These are phyloP conservation scores for Zarea fungicola DNA, from an alignment of 2,329 filamentous ascomycete species.

Conservation along the genomic window DNA sequence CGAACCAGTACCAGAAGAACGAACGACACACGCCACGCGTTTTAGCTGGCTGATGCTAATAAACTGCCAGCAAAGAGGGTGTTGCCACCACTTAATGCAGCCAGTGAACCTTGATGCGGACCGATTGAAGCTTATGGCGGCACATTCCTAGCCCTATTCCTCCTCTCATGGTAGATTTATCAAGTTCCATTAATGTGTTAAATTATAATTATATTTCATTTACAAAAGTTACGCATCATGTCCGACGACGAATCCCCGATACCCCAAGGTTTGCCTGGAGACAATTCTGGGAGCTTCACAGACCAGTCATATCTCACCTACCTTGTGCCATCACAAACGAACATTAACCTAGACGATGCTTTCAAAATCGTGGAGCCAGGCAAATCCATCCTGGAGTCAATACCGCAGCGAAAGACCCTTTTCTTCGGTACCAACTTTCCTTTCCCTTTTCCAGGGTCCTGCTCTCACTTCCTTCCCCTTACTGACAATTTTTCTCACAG, in stretches of 20 bases:
- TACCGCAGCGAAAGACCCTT: constrained; percentile 58
- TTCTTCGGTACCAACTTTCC: constrained; percentile 59
- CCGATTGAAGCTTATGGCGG: neutral
- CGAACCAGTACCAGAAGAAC: no score
- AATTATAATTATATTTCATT: neutral
- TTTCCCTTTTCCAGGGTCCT: constrained; percentile 16
- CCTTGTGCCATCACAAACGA: constrained; percentile 52
- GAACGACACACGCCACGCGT: no score
- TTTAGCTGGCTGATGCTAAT: no score
- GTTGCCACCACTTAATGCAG: no score
- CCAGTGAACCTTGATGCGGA: no score
- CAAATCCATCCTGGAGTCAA: constrained; percentile 47
- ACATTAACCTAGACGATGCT: constrained; percentile 48
- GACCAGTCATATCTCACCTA: constrained; percentile 57
- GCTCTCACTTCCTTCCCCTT: constrained; percentile 32
- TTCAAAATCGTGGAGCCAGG: constrained; percentile 40
- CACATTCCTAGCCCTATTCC: neutral
- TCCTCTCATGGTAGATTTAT: no score
- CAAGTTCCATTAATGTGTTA: neutral
- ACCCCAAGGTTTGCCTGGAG: neutral
- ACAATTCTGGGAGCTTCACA: constrained; percentile 37
- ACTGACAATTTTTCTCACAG: constrained; percentile 39
- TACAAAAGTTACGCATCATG: constrained; percentile 2
- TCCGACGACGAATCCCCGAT: constrained; percentile 3
- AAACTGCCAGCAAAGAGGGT: no score